Base-by-base conservation (phyloP, 225 moss, liverwort and hornwort species). In the Bryoerythrophyllum caledonicum region DNA sequence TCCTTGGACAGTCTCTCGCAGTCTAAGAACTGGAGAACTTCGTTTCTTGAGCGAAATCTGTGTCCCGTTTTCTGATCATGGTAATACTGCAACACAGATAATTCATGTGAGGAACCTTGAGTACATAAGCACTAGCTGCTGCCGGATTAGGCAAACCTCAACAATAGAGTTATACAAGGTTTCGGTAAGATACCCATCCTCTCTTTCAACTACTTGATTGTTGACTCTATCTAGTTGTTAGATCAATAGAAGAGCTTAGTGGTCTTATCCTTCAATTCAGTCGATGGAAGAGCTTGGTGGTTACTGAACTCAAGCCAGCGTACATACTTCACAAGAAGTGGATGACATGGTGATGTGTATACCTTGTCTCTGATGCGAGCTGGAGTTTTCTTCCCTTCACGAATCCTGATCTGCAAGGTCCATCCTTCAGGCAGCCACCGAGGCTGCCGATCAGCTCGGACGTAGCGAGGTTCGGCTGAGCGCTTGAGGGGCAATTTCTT, bases 341-440 rank as follows among this genome's bases (percentile, higher is more conserved):
- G 10, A 8, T 67, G 12, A 51, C 21, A 26, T 8, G 5, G 56
- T 64, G 64, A 44, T 58, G 10, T 23, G 20, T 43, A 12, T 76
- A 82, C 87, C 77, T 84, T 79, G 52, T 82, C 77, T 63, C 67
- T 82, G 5, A 52, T 10, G 38, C 76, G 66, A 17, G 67, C 74
- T 54, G 27, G 62, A 5, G 60, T 60, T 72, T 72, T 55, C 27
- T 70, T 58, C 1, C 66, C 56, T 11, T 79, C 74, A 57, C 68
- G 44, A 49, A 77, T 74, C 46, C 72, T 72, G 27, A 72, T 72
- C 77, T 87, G 82, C 21, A 82, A 54, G 46, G 53, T 77, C 79
- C 87, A 84, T 64, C 82, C 82, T 66, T 87, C 20, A 10, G 75
- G 82, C 34, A 87, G 63, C 79, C 79, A 87, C 38, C 66, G 34